These are phyloP conservation scores for Candida coquimbonensis DNA, from an alignment of 805 yeast species.

Conservation along the genomic window DNA sequence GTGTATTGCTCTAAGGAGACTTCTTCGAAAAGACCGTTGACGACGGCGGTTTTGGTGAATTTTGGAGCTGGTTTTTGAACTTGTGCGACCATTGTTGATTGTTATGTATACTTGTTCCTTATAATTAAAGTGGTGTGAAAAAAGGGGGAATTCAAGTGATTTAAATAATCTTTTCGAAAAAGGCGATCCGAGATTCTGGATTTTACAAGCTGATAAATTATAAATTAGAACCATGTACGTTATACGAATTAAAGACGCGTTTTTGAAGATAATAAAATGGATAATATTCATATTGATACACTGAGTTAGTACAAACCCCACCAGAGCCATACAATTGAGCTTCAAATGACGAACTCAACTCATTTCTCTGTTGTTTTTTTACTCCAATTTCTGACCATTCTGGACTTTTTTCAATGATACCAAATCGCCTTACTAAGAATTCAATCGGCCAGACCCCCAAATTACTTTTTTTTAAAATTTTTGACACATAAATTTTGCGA, in stretches of 20 bases:
- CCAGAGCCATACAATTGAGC: neutral
- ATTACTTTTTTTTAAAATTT: neutral
- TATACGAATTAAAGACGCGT: too few species aligned
- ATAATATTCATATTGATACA: too few species aligned
- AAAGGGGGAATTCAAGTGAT: neutral
- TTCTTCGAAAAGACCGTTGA: slow-evolving; percentile 95
- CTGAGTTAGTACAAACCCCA: too few species aligned
- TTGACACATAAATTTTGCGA: neutral
- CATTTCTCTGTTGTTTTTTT: too few species aligned
- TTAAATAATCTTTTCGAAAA: neutral
- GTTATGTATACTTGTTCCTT: too few species aligned
- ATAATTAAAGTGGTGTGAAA: too few species aligned
- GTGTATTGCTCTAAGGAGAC: slow-evolving; percentile 83
- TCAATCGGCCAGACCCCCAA: neutral
- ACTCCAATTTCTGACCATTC: too few species aligned
- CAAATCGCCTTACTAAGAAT: neutral
- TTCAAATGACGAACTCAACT: too few species aligned
- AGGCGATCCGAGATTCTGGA: neutral
- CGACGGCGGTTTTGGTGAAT: slow-evolving; percentile 95
- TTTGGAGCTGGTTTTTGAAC: slow-evolving; percentile 96
- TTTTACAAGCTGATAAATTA: neutral
- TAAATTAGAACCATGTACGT: too few species aligned
- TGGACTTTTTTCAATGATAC: too few species aligned
- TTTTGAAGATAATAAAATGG: too few species aligned
- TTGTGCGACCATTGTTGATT: slow-evolving; percentile 71